These are phyloP conservation scores for Suhomyces pyralidae DNA, from an alignment of 805 yeast species.

Conservation along the genomic window DNA sequence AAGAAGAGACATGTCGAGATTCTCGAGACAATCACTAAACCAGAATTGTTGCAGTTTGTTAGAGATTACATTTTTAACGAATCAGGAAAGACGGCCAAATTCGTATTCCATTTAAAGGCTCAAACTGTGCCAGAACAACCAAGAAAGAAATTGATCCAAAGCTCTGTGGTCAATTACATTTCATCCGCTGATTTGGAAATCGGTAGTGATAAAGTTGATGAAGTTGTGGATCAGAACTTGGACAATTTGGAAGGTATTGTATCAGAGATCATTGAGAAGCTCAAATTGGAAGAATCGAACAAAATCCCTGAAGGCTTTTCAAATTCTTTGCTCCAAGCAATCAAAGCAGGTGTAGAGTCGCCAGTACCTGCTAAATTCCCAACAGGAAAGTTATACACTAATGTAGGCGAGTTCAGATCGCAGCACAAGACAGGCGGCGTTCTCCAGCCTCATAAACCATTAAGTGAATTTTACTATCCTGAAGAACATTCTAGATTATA, in stretches of 20 bases:
- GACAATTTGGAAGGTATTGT: constrained; percentile 8
- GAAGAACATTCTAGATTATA: constrained; percentile 13
- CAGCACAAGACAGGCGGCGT: constrained; percentile 52
- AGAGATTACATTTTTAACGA: constrained; percentile 34
- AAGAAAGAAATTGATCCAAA: constrained; percentile 18
- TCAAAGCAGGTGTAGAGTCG: constrained; percentile 13
- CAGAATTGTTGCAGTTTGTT: constrained; percentile 58
- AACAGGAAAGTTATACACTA: constrained; percentile 44
- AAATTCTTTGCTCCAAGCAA: constrained; percentile 12
- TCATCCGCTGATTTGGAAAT: constrained; percentile 20
- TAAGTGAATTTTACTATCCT: constrained; percentile 24
- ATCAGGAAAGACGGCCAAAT: constrained; percentile 14
- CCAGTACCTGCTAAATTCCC: constrained; percentile 46
- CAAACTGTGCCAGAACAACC: constrained; percentile 28
- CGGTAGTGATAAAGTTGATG: constrained; percentile 24
- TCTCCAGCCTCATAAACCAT: constrained; percentile 49
- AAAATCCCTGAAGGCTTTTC: constrained; percentile 12
- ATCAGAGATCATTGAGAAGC: constrained; percentile 14
- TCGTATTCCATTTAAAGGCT: constrained; percentile 50
- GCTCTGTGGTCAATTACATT: constrained; percentile 25
- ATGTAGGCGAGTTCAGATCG: constrained; percentile 56
- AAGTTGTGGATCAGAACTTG: constrained; percentile 10
- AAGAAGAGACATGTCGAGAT: constrained; percentile 55
- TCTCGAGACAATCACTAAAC: constrained; percentile 51
- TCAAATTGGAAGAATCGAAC: constrained; percentile 22